Evolutionary conservation across 768 basidiomycete genomes (phyloP).

Genomic region (Tulasnella sp.): DNA sequence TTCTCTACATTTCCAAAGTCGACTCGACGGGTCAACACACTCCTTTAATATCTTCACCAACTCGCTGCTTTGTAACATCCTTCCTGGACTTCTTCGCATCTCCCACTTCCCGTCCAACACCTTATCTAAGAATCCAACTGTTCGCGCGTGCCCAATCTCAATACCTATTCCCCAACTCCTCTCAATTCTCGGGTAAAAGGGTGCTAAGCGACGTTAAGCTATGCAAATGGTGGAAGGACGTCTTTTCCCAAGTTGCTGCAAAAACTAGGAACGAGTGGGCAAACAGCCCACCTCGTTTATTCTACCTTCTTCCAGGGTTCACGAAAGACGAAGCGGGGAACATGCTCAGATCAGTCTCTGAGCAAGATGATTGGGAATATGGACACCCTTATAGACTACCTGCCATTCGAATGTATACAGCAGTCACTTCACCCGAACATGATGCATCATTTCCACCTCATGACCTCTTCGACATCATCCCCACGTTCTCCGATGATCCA

Average conservation of each 20-base stretch:
- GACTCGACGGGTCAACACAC: conserved; percentile 82
- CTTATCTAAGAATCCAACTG: conserved; percentile 65
- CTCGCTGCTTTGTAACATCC: conserved; percentile 50
- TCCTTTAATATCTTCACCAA: conserved; percentile 31
- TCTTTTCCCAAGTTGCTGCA: conserved; percentile 44
- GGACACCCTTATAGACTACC: conserved; percentile 53
- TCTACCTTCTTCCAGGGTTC: conserved; percentile 59
- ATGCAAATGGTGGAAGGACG: conserved; percentile 86
- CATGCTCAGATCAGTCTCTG: conserved; percentile 41
- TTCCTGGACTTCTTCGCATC: conserved; percentile 54
- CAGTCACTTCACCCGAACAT: conserved; percentile 24
- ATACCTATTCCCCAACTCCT: conserved; percentile 87
- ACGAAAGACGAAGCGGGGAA: conserved; percentile 52
- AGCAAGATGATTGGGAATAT: conserved; percentile 52
- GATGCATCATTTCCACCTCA: conserved; percentile 24
- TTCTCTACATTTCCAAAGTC: conserved; percentile 87
- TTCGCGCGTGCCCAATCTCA: conserved; percentile 85
- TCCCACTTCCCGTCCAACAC: conserved; percentile 47
- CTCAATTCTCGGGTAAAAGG: conserved; percentile 52
- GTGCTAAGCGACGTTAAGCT: conserved; percentile 66
- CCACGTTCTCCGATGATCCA: conserved; percentile 92
- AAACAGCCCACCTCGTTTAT: conserved; percentile 26
- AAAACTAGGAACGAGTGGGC: background rate
- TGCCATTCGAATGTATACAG: conserved; percentile 10
- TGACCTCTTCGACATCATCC: conserved; percentile 58